These are phyloP conservation scores for Bacidia gigantensis DNA, from an alignment of 495 filamentous ascomycete genomes.

Conservation along the genomic window DNA sequence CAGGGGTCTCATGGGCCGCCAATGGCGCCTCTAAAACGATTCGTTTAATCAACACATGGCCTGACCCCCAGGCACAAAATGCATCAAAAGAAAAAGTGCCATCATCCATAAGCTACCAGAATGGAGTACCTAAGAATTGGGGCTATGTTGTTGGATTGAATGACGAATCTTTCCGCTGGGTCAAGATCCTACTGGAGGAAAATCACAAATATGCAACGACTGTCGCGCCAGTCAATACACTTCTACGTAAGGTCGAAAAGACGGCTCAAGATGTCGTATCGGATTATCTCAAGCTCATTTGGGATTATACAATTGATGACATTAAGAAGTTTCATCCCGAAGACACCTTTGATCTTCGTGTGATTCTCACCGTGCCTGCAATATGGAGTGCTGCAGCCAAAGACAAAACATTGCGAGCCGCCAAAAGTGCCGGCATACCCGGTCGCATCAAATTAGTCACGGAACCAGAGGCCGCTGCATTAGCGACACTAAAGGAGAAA, in stretches of 20 bases:
- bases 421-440: conserved; percentile 36
- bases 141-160: conserved; percentile 10
- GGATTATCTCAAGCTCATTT: conserved; percentile 24
- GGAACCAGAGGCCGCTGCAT: conserved; percentile 49
- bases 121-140: conserved; percentile 10
- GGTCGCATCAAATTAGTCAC: conserved; percentile 36
- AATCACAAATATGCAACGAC: conserved; percentile 11
- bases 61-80: conserved; percentile 9
- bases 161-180: conserved; percentile 13
- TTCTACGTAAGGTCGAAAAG: conserved; percentile 19
- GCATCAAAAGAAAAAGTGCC: conserved; percentile 14
- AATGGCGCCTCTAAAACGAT: conserved; percentile 9
- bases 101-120: conserved; percentile 10
- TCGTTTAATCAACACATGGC: conserved; percentile 15
- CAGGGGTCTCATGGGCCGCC: conserved; percentile 13
- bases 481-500: conserved; percentile 33
- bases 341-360: conserved; percentile 21
- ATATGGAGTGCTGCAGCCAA: conserved; percentile 42
- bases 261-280: conserved; percentile 24
- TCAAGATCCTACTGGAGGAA: conserved; percentile 13
- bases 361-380: conserved; percentile 39
- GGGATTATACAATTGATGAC: conserved; percentile 21
- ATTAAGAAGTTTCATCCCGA: conserved; percentile 26
- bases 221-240: conserved; percentile 10
- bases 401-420: conserved; percentile 32